phyloP scores from a whole-genome alignment of 768 basidiomycete genomes.

The Hortiboletus campestris region DNA sequence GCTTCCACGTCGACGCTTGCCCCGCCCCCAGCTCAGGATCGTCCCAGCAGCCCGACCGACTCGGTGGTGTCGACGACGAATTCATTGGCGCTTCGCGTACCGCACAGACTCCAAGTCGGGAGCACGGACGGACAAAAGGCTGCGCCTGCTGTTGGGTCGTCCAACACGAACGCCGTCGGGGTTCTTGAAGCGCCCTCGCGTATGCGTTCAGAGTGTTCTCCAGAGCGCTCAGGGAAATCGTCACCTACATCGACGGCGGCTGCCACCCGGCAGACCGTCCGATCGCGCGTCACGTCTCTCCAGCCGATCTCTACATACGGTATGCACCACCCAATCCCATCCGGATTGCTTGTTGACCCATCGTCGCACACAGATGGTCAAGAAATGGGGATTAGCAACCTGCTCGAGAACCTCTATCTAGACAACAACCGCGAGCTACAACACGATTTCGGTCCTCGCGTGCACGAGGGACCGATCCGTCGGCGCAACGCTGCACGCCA shows the following conservation, averaged over 20 bases:
- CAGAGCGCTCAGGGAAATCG: conserved; percentile 72
- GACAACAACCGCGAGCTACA: conserved; percentile 85
- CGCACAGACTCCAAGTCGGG: conserved; percentile 66
- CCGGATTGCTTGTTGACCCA: not conserved
- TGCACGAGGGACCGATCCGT: conserved; percentile 78
- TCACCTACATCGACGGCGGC: conserved; percentile 70
- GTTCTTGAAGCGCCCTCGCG: conserved; percentile 75
- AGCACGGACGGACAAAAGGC: conserved; percentile 80
- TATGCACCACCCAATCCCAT: conserved; percentile 28
- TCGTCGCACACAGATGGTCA: conserved; percentile 69
- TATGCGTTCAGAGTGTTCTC: conserved; percentile 61
- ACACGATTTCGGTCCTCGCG: conserved; percentile 87
- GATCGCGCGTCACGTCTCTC: conserved; percentile 50
- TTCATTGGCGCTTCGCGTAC: conserved; percentile 55
- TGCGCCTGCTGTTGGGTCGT: conserved; percentile 86
- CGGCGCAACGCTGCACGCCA: conserved; percentile 73
- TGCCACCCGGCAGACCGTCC: conserved; percentile 48
- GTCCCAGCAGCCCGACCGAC: conserved; percentile 79
- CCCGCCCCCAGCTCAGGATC: conserved; percentile 38
- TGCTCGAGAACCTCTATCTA: conserved; percentile 86
- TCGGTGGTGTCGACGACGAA: conserved; percentile 74
- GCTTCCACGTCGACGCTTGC: conserved; percentile 16
- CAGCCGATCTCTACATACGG: conserved; percentile 72
- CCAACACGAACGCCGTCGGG: conserved; percentile 79
- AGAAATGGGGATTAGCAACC: conserved; percentile 84